Percentiles rank a stretch among this genome's conserved stretches.
Evolutionary conservation across 306 rosid species (phyloP).

Genomic region (Neltuma alba): DNA sequence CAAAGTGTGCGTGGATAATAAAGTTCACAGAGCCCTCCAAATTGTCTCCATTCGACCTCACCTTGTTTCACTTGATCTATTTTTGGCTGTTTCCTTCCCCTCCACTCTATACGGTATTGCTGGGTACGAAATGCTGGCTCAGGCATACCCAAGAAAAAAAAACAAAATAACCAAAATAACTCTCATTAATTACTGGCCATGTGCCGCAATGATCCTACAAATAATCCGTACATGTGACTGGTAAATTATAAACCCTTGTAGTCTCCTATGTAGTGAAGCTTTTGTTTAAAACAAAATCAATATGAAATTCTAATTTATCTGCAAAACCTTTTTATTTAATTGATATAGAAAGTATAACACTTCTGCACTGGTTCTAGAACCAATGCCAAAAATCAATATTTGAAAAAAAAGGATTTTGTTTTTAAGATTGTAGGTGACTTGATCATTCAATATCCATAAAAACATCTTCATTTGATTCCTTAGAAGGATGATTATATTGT

Average conservation of each 20-base stretch:
- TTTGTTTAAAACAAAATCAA: neutral
- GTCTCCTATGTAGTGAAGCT: neutral
- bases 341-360: no score
- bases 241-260: neutral
- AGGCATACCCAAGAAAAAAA: neutral
- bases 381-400: no score
- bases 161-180: neutral
- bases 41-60: neutral
- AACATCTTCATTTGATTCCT: no score
- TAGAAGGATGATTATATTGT: no score
- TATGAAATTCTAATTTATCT: no score
- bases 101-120: neutral
- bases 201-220: neutral
- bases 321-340: no score
- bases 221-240: neutral
- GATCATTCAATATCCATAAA: no score
- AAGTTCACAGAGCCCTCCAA: neutral
- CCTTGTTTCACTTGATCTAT: neutral
- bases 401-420: no score
- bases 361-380: no score
- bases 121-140: conserved; percentile 2
- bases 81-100: neutral
- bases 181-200: neutral
- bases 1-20: neutral
- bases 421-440: no score